phyloP scores from a whole-genome alignment of 495 filamentous ascomycete species.

The Penicillium turbatum region DNA sequence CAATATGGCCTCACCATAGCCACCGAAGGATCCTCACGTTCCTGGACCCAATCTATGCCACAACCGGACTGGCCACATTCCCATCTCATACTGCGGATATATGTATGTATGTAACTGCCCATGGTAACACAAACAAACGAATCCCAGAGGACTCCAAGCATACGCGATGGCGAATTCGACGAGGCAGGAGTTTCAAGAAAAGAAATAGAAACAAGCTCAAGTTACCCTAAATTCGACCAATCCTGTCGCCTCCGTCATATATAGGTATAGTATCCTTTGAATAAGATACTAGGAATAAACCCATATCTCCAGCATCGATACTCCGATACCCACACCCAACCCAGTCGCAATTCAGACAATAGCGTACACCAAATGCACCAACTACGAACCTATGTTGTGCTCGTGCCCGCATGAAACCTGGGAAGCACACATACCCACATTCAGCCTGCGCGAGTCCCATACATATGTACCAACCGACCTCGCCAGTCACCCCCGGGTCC shows the following conservation, averaged over 20 bases:
- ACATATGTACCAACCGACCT: no score
- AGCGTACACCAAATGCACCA: background rate
- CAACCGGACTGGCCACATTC: background rate
- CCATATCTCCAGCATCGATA: background rate
- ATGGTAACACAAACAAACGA: constrained; percentile 2
- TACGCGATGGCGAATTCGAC: background rate
- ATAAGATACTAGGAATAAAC: background rate
- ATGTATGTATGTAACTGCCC: background rate
- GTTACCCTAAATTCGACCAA: background rate
- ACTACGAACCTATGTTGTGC: background rate
- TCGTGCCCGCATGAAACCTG: background rate
- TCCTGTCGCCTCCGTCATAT: background rate
- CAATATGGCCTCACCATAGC: background rate
- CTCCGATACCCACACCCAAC: background rate
- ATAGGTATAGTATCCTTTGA: background rate
- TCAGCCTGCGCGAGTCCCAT: background rate
- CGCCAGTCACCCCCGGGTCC: no score
- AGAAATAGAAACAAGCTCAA: background rate
- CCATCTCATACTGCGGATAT: background rate
- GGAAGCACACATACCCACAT: background rate
- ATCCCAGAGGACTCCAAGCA: background rate
- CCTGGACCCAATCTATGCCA: background rate
- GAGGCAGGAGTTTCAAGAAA: background rate
- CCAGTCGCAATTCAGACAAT: background rate
- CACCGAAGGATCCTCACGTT: background rate